These are phyloP conservation scores for Colletotrichum filicis DNA, from an alignment of 2,329 filamentous ascomycete species.

Conservation along the genomic window DNA sequence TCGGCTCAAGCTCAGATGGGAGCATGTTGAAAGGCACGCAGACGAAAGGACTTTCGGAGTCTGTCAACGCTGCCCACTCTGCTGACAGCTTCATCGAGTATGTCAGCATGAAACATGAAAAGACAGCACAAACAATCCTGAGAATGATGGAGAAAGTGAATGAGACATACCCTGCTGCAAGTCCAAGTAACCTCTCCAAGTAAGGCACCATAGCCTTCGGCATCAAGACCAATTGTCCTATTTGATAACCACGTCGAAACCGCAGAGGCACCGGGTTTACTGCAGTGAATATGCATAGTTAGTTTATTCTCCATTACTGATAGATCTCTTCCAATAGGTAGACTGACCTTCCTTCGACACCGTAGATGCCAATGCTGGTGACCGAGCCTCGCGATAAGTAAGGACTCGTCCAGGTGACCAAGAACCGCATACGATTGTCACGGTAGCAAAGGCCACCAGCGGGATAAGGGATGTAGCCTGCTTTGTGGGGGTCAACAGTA, in stretches of 20 bases:
- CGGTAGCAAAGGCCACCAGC: background rate
- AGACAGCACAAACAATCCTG: background rate
- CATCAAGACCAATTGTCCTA: background rate
- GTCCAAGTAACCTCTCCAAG: background rate
- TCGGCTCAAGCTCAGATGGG: background rate
- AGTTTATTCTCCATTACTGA: background rate
- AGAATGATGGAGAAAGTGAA: background rate
- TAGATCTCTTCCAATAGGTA: background rate
- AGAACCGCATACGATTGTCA: background rate
- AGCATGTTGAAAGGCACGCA: background rate
- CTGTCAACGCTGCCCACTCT: background rate
- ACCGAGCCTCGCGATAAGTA: constrained; percentile 51
- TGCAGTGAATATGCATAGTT: background rate
- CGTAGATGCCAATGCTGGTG: constrained; percentile 54
- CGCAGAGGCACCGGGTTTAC: background rate
- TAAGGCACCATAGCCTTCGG: background rate
- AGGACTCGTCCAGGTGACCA: constrained; percentile 51
- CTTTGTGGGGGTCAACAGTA: background rate
- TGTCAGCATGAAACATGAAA: background rate
- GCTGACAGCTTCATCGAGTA: background rate
- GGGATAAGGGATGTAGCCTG: background rate
- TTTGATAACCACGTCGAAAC: background rate
- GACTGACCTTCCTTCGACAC: constrained; percentile 54
- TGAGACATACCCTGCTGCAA: background rate
- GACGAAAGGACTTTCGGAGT: background rate